Base-by-base conservation (phyloP, 306 rosid genomes). In the Rosa persica region DNA sequence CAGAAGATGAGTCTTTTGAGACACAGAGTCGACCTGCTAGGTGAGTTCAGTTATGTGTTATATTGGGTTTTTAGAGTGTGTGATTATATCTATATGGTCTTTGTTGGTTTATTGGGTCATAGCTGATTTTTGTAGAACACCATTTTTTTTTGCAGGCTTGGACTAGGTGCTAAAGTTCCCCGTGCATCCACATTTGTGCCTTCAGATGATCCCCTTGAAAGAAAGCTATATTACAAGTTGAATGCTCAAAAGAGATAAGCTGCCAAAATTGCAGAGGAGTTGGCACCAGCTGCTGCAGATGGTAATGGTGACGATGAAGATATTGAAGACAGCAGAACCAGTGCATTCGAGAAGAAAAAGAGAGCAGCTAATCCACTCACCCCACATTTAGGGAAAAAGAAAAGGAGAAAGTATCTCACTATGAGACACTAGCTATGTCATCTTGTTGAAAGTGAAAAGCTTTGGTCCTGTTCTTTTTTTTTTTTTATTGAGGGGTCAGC, bases 161-260 rank as follows among this genome's bases (percentile, higher is more conserved):
- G 97, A 44, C 86, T 94, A 55, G 98, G 98, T 66, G 97, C 97
- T 69, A 90, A 82, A 84, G 83, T 90, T 79, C 27, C 87, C 16
- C 88, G 92, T 42, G 85, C 88, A n/a, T 61, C 89, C 75, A 89
- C 85, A 47, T 54, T 78, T 69, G 88, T 80, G 70, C 95, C 87
- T 16, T 85, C 89, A 23, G 73, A 88, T 73, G 92, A 90, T 76
- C 95, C 98, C 10, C 81, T 90, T n/a, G 97, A 87, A 69, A 82
- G 85, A 71, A 92, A 85, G 85, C 78, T 94, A 78, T 60, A 80
- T 76, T 81, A 91, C 76, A 89, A 90, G 81, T 81, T 94, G 80
- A 76, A 58, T 60, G 78, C 87, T 54, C 88, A 77, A 72, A 90
- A 77, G 77, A 90, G 85, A 81, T 89, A 89, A 83, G 84, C 85